Evolutionary conservation across 805 yeast genomes (phyloP).

Genomic region (Lachancea sp.): DNA sequence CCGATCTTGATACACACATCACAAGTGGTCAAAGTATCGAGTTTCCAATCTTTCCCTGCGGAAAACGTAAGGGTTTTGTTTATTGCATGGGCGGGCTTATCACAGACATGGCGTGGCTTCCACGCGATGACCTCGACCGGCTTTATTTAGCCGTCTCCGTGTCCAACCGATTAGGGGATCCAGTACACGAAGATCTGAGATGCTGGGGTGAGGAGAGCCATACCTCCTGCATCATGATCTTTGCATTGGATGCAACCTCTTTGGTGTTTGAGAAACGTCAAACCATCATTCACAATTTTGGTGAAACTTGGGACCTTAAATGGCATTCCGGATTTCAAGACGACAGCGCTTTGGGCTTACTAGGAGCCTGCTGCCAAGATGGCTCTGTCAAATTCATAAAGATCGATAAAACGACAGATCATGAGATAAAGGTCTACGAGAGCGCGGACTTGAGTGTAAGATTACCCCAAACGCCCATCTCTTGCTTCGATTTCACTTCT

Average conservation of each 20-base stretch:
- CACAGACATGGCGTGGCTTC: conserved; percentile 50
- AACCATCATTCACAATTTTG: conserved; percentile 37
- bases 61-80: conserved; percentile 35
- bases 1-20: conserved; percentile 17
- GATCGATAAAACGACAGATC: conserved; percentile 18
- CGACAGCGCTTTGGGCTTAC: conserved; percentile 33
- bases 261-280: conserved; percentile 28
- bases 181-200: conserved; percentile 25
- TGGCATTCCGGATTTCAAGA: conserved; percentile 30
- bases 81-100: conserved; percentile 47
- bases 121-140: conserved; percentile 21
- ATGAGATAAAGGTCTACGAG: conserved; percentile 15
- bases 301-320: conserved; percentile 36
- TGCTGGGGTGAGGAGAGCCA: conserved; percentile 26
- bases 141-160: conserved; percentile 49
- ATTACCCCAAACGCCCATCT: conserved; percentile 32
- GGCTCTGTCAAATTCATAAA: conserved; percentile 49
- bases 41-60: conserved; percentile 26
- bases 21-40: conserved; percentile 18
- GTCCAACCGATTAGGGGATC: conserved; percentile 32
- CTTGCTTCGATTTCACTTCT: conserved; percentile 44
- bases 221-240: conserved; percentile 41
- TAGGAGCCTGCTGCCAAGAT: conserved; percentile 51
- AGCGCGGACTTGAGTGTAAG: conserved; percentile 25
- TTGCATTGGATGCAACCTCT: conserved; percentile 32